phyloP scores from a whole-genome alignment of 768 basidiomycete species.

The Mycena indigotica region DNA sequence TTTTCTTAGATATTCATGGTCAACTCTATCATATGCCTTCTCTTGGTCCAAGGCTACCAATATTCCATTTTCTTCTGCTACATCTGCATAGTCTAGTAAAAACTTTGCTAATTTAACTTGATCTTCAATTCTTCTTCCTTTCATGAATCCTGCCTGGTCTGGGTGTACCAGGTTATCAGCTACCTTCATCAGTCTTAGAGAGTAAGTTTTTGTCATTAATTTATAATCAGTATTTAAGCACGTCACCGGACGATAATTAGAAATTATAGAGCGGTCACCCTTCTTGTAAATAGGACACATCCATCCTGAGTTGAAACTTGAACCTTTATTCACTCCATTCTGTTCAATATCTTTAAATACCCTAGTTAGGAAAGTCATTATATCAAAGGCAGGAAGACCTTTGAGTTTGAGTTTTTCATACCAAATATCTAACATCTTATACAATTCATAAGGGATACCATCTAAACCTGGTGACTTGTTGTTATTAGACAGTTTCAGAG shows the following conservation, averaged over 20 bases:
- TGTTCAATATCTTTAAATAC: conserved; percentile 3
- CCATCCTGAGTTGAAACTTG: conserved; percentile 11
- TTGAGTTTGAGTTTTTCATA: not conserved
- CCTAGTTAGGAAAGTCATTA: not conserved
- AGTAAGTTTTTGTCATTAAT: conserved; percentile 1
- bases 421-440: not conserved
- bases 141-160: conserved; percentile 34
- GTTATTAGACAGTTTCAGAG: conserved; percentile 5
- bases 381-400: not conserved
- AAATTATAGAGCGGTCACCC: not conserved
- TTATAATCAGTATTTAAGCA: conserved; percentile 11
- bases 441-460: conserved; percentile 6
- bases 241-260: conserved; percentile 10
- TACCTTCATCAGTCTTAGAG: conserved; percentile 15
- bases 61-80: conserved; percentile 14
- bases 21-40: conserved; percentile 4
- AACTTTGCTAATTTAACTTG: conserved; percentile 24
- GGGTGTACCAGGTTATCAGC: conserved; percentile 22
- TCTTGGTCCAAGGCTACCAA: conserved; percentile 1
- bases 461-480: not conserved
- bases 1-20: conserved; percentile 1
- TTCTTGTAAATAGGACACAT: conserved; percentile 16
- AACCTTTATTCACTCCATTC: conserved; percentile 1
- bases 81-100: conserved; percentile 17
- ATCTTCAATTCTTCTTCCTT: conserved; percentile 24